Percentiles rank a stretch among this genome's conserved stretches.
Conservation (phyloP, 1,139 yeast genomes). For the Ashbya aceris region DNA sequence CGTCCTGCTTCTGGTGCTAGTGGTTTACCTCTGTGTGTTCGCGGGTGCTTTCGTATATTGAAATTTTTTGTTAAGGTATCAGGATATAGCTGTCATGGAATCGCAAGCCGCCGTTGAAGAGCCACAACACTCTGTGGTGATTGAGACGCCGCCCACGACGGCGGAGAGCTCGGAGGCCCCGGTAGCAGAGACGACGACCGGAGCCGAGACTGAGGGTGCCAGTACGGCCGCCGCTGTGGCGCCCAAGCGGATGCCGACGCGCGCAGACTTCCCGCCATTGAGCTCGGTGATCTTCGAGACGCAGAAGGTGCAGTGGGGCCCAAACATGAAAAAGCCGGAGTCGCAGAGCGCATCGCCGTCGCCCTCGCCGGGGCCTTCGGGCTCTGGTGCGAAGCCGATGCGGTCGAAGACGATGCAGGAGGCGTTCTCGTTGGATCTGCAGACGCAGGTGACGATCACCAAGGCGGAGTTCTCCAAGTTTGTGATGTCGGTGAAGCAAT, state of each 20-base stretch:
- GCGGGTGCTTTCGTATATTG: neutral
- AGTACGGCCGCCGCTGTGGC: constrained; percentile 9
- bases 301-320: constrained; percentile 36
- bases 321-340: constrained; percentile 34
- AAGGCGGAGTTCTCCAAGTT: constrained; percentile 60
- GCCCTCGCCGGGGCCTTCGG: constrained; percentile 19
- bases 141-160: constrained; percentile 17
- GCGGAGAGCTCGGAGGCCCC: constrained; percentile 9
- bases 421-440: constrained; percentile 61
- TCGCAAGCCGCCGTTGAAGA: constrained; percentile 79
- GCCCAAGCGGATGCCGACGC: constrained; percentile 30
- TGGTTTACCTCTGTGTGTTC: too few relatives aligned
- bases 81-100: constrained; percentile 47
- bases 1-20: too few relatives aligned
- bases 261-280: constrained; percentile 66
- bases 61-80: neutral
- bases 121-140: constrained; percentile 15
- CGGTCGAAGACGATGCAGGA: constrained; percentile 52
- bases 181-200: neutral
- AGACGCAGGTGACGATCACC: constrained; percentile 54
- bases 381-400: constrained; percentile 20
- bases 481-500: constrained; percentile 51
- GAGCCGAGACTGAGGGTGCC: constrained; percentile 5
- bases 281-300: constrained; percentile 40
- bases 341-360: constrained; percentile 28